Conservation (phyloP, 1,139 yeast species). For the Zygotorulaspora mrakii region DNA sequence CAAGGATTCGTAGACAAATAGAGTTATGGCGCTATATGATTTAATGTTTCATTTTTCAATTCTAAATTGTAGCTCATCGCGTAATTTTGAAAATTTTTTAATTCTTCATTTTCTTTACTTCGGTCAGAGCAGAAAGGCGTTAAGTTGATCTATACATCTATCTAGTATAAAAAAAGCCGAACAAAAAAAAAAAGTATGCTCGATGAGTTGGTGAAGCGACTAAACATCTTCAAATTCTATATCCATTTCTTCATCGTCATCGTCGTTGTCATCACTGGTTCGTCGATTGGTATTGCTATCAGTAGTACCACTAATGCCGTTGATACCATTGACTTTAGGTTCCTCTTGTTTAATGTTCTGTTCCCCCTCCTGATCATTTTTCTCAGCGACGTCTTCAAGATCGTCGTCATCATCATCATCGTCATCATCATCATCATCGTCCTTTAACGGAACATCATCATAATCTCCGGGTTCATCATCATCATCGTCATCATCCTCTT, state of each 20-base stretch:
- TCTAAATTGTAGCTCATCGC: slow-evolving; percentile 6
- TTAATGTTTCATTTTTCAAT: neutral
- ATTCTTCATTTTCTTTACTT: neutral
- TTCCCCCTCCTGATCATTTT: neutral
- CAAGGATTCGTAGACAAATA: too few species aligned
- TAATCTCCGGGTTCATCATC: slow-evolving; percentile 22
- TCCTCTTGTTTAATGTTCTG: neutral
- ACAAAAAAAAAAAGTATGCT: too few species aligned
- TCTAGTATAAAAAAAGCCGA: too few species aligned
- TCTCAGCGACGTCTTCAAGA: slow-evolving; percentile 19
- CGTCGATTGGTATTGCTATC: slow-evolving; percentile 32
- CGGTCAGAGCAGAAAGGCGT: too few species aligned
- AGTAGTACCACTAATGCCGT: too few species aligned
- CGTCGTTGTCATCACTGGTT: slow-evolving; percentile 47
- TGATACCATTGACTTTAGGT: neutral
- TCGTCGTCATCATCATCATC: slow-evolving; percentile 59
- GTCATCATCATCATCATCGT: slow-evolving; percentile 58
- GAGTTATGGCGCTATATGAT: too few species aligned
- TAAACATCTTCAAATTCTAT: slow-evolving; percentile 39
- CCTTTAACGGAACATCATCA: slow-evolving; percentile 21
- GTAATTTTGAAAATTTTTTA: slow-evolving; percentile 1
- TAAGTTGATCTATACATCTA: too few species aligned
- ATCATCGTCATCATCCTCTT: slow-evolving; percentile 36
- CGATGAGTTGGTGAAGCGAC: too few species aligned
- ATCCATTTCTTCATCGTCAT: slow-evolving; percentile 34